Evolutionary conservation across 352 stramenopile genomes (phyloP), one percentile per base, ranked within the genome.

Genomic region (Pythium aristosporum): DNA sequence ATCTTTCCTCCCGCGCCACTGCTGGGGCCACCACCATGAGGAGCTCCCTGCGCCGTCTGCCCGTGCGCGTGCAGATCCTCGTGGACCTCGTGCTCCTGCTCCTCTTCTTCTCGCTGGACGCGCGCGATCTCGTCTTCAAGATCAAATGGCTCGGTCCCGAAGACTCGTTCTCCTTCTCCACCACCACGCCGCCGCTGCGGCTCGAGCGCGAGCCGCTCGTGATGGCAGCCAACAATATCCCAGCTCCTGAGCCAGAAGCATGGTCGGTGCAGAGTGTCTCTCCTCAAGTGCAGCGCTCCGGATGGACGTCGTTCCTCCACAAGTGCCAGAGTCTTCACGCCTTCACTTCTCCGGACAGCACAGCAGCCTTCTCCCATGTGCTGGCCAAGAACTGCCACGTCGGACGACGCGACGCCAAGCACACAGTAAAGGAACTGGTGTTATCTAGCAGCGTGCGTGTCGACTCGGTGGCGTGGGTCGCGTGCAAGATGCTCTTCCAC

Each of bases 61-160:
- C 65, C 8, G 47, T 65, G 47, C 37, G 44, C n/a, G 12, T 68
- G 5, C 67, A 69, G 52, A 46, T 73, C 12, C 50, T 69, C 11
- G 25, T 73, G 18, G 67, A 73, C 39, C 49, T 73, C 32, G 61
- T 61, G 23, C 56, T 73, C 30, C 44, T 74, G 42, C 28, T 57
- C 0, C 15, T 68, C 18, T 68, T 74, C 59, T 65, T 63, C 46
- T 6, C 41, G 16, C 58, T 71, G 20, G 68, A 74, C 41, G 59
- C 48, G 7, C 68, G 68, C 32, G 68, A 74, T 21, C 57, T 74
- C 56, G 57, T 57, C 18, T 71, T 61, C 68, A 74, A 71, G 63
- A 74, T 58, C 20, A 47, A 21, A 18, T 71, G 68, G 63, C 25
- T 74, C 44, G 68, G 68, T 7, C 68, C 68, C 0, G 20, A 62